Base-by-base conservation (phyloP, 345 rosid species). In the Geranium brycei region DNA sequence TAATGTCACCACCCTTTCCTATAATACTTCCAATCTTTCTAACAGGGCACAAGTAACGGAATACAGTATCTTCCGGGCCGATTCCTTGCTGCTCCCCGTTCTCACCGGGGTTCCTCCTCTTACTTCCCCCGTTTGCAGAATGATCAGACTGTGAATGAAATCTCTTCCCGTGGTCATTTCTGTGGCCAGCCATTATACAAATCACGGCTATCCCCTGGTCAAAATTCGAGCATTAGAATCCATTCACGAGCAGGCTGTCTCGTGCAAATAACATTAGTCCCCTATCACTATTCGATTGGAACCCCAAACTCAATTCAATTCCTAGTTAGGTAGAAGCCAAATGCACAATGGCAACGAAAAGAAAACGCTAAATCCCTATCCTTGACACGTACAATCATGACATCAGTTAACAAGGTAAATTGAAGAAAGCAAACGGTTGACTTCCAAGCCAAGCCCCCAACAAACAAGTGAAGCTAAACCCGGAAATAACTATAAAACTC, bases 1-100 rank as follows among this genome's bases (percentile, higher is more conserved):
- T 89, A 66, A 91, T 93, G 19, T 91, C 99, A 30, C 97, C 97
- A 66, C 99, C 99, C 59, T 81, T 77, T 51, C 99, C 99, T 60
- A 93, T 93, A 32, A 93, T 84, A 69, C 96, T 91, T 70, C 99
- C 99, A 67, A 93, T 88, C 80, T 85, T 93, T 77, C 78, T 80
- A 28, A 72, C 76, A 0, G 97, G 97, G 71, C 97, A 93, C 53
- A 93, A 69, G 77, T 91, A 93, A 6, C 97, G 77, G 62, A 72
- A 93, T 3, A 93, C 97, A 0, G 97, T 87, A 68, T 93, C 99
- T 31, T 85, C 87, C 0, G 83, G 69, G 72, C 76, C 78, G 28
- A 93, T 87, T 19, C 67, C 76, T 59, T 78, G 80, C 53, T 47
- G 13, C 60, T 90, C 95, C 60, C 91, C 85, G 19, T 86, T 95